Evolutionary conservation across 148 eudicot genomes (phyloP).

Genomic region (Silene uniflora): DNA sequence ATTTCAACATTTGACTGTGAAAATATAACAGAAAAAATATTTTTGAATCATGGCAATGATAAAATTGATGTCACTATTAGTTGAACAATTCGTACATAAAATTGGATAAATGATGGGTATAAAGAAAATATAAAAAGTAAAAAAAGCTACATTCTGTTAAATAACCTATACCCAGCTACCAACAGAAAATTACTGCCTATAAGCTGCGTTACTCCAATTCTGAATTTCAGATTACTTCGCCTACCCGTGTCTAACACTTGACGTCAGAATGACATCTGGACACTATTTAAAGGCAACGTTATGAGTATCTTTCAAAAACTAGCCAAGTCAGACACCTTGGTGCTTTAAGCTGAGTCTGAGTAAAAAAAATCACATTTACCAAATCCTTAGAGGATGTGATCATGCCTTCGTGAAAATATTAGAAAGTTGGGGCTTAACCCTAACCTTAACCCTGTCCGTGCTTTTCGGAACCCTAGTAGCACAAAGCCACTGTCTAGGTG

Average conservation of each 20-base stretch:
- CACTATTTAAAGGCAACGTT: too few species aligned
- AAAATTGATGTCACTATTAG: background rate
- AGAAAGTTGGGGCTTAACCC: conserved; percentile 10
- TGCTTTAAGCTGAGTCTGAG: background rate
- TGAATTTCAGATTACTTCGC: too few species aligned
- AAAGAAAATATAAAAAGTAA: background rate
- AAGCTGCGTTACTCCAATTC: background rate
- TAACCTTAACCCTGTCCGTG: background rate
- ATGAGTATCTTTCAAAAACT: background rate
- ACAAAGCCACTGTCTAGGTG: conserved; percentile 77
- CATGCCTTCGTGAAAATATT: conserved; percentile 10
- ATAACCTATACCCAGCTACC: conserved; percentile 1
- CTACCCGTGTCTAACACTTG: background rate
- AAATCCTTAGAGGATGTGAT: background rate
- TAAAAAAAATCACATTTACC: background rate
- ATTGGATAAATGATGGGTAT: background rate
- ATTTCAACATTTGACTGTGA: background rate
- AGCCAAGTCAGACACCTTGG: background rate
- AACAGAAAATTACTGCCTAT: background rate
- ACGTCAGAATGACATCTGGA: background rate
- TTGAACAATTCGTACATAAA: background rate
- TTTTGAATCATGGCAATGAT: background rate
- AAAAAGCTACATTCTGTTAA: conserved; percentile 1
- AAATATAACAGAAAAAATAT: background rate
- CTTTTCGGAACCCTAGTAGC: conserved; percentile 41